phyloP scores from a whole-genome alignment of 2,329 filamentous ascomycete species.

The Neospermospora avenae region DNA sequence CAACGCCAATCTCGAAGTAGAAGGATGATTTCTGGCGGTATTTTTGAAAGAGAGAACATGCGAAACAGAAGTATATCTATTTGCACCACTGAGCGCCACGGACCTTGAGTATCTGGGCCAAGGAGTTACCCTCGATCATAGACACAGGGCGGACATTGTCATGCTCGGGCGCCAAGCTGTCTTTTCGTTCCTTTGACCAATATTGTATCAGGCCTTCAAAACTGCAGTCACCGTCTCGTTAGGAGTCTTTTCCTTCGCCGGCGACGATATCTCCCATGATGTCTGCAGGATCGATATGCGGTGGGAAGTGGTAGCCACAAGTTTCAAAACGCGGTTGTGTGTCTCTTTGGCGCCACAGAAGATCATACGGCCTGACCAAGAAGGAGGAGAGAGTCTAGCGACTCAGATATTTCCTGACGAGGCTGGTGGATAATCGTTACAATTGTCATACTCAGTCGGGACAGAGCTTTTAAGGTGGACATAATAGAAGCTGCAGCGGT shows the following conservation, averaged over 20 bases:
- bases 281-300: conserved; percentile 52
- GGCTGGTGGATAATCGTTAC: conserved; percentile 56
- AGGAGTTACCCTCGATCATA: conserved; percentile 39
- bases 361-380: conserved; percentile 55
- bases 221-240: conserved; percentile 43
- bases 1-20: conserved; percentile 52
- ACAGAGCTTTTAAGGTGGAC: conserved; percentile 58
- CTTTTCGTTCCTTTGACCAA: conserved; percentile 39
- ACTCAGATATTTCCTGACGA: conserved; percentile 50
- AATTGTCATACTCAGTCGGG: conserved; percentile 50
- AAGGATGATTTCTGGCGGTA: conserved; percentile 49
- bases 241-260: conserved; percentile 52
- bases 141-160: conserved; percentile 31
- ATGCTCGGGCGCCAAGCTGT: conserved; percentile 24
- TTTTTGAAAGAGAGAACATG: conserved; percentile 54
- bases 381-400: conserved; percentile 62
- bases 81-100: conserved; percentile 47
- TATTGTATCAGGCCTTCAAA: conserved; percentile 48
- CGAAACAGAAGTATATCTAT: conserved; percentile 52
- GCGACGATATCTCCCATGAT: conserved; percentile 60
- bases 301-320: conserved; percentile 50
- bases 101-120: conserved; percentile 45
- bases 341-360: conserved; percentile 48
- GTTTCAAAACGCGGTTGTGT: conserved; percentile 49
- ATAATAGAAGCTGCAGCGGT: conserved; percentile 63